Base-by-base conservation (phyloP, 2,329 filamentous ascomycete genomes). In the Arthroderma sp. region DNA sequence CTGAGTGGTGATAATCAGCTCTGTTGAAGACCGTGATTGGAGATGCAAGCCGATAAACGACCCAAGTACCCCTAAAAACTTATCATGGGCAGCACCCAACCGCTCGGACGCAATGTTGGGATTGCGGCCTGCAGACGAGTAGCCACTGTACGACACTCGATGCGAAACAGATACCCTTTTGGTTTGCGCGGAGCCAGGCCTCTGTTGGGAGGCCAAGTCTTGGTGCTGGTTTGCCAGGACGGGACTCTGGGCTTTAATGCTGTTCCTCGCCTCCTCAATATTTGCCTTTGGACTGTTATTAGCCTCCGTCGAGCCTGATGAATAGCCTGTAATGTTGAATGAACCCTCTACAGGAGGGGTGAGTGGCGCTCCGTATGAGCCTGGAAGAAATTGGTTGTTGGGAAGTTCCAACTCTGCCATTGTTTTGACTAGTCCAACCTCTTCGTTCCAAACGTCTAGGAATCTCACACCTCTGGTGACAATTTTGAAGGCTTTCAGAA, bases 31-130 rank as follows among this genome's bases (percentile, higher is more conserved):
- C 50, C 91, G 82, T n/a, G 88, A 91, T 60, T 95, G 87, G 48
- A 95, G 72, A 62, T 95, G 86, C 45, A 95, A 74, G 10, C 91
- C 91, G 59, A 96, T 89, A 61, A 96, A 94, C 4, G 86, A 93
- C 42, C 86, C 89, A 42, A 98, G 77, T 58, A 88, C 83, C 5
- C 88, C 91, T 43, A 98, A 69, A 57, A 96, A 94, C 5, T 77
- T 78, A 65, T 96, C 88, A 66, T 95, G 87, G 42, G 80, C 83
- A 41, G 75, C 71, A 56, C 79, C 83, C 40, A 96, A 74, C 53
- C 81, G 81, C 61, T 88, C 83, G 2, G 88, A 94, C 31, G 91
- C 85, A 48, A 95, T 72, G 55, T 84, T 83, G 49, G 80, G 76
- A 50, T 80, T 77, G 50, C 74, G 73, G 31, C 74, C 73, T 32